Evolutionary conservation across 2,329 filamentous ascomycete species (phyloP).

Genomic region (Scortechinia acanthostroma): DNA sequence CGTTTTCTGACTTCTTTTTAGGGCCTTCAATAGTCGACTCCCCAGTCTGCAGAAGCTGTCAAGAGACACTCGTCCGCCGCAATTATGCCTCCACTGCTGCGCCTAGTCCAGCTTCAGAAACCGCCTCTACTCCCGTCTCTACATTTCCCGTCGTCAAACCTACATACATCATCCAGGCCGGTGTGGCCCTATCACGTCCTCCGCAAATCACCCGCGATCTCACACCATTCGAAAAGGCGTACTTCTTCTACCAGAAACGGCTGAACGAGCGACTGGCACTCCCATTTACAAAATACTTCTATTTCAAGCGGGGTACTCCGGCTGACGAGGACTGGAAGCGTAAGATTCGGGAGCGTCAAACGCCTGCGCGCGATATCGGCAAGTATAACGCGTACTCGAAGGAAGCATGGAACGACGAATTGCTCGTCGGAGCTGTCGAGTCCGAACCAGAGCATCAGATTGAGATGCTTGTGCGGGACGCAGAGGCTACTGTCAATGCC

Average conservation of each 20-base stretch:
- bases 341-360: slow-evolving; percentile 68
- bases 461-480: slow-evolving; percentile 68
- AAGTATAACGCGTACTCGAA: slow-evolving; percentile 62
- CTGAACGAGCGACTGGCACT: slow-evolving; percentile 86
- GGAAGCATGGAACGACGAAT: slow-evolving; percentile 82
- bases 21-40: not conserved
- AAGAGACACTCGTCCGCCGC: not conserved
- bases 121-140: not conserved
- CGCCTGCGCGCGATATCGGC: slow-evolving; percentile 77
- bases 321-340: slow-evolving; percentile 82
- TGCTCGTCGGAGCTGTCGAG: slow-evolving; percentile 66
- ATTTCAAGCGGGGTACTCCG: slow-evolving; percentile 86
- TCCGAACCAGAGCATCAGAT: slow-evolving; percentile 58
- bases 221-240: slow-evolving; percentile 83
- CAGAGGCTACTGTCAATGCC: slow-evolving; percentile 54
- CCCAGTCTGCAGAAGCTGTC: not conserved
- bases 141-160: slow-evolving; percentile 8
- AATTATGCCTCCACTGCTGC: not conserved
- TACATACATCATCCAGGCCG: slow-evolving; percentile 42
- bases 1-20: not conserved
- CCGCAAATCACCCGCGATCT: slow-evolving; percentile 79
- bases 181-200: slow-evolving; percentile 79
- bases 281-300: slow-evolving; percentile 85
- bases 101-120: not conserved
- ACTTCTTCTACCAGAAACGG: slow-evolving; percentile 94